A percentile compares a stretch with the other conserved stretches of the same genome.
Evolutionary conservation across 2,329 filamentous ascomycete species (phyloP).

Genomic region (Trichoderma gracile): DNA sequence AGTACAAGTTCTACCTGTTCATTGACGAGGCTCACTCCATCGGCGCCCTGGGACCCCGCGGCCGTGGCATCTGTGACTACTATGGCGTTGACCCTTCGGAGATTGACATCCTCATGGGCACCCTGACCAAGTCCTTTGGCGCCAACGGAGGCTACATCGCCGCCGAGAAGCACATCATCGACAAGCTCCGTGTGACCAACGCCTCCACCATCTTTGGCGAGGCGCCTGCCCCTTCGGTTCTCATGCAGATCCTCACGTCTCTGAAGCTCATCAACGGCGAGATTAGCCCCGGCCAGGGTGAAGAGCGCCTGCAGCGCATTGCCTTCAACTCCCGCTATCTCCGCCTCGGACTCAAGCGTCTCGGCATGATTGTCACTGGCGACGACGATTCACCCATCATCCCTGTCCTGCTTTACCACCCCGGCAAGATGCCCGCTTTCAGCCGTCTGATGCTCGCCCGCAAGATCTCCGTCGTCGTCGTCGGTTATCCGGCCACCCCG

Average conservation of each 20-base stretch:
- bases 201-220: conserved; percentile 86
- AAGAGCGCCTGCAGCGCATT: conserved; percentile 91
- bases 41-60: conserved; percentile 83
- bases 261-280: conserved; percentile 89
- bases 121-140: conserved; percentile 96
- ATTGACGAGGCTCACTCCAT: conserved; percentile 96
- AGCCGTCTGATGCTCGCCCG: conserved; percentile 98
- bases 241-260: conserved; percentile 86
- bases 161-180: conserved; percentile 84
- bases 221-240: conserved; percentile 80
- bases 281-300: conserved; percentile 83
- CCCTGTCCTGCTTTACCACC: conserved; percentile 91
- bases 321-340: conserved; percentile 99
- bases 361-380: conserved; percentile 95
- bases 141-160: conserved; percentile 96
- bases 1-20: conserved; percentile 96
- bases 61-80: conserved; percentile 95
- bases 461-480: conserved; percentile 96
- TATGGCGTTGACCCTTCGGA: conserved; percentile 86
- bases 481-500: conserved; percentile 94
- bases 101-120: conserved; percentile 97
- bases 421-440: conserved; percentile 98
- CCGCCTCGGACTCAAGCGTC: conserved; percentile 92
- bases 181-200: conserved; percentile 85
- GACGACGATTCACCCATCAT: conserved; percentile 98